These are phyloP conservation scores for Arabis hirsuta DNA, from an alignment of 345 rosid species.

Conservation along the genomic window DNA sequence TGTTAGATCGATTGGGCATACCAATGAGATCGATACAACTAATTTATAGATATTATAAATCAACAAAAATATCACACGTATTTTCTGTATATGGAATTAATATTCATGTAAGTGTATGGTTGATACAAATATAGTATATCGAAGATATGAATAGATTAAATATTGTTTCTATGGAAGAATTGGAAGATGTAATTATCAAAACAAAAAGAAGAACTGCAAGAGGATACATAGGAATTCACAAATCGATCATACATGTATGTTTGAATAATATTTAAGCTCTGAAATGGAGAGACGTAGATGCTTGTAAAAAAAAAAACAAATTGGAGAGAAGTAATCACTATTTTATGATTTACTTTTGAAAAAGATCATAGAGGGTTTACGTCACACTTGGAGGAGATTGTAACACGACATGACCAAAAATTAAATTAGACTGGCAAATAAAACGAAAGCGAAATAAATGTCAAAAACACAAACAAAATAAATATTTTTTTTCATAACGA, in stretches of 20 bases:
- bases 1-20: background rate
- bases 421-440: slow-evolving; percentile 21
- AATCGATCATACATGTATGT: slow-evolving; percentile 2
- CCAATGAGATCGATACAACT: background rate
- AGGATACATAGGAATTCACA: background rate
- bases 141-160: too few species aligned
- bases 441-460: background rate
- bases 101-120: too few species aligned
- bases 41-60: background rate
- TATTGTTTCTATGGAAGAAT: too few species aligned
- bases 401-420: slow-evolving; percentile 29
- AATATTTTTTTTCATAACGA: too few species aligned
- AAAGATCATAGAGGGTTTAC: slow-evolving; percentile 36
- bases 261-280: slow-evolving; percentile 7
- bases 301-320: too few species aligned
- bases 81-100: too few species aligned
- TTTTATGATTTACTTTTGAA: background rate
- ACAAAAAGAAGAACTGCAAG: too few species aligned
- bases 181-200: too few species aligned
- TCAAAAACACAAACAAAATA: background rate
- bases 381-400: slow-evolving; percentile 37
- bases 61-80: too few species aligned
- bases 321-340: too few species aligned
- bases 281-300: background rate
- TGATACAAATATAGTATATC: too few species aligned